phyloP scores from a whole-genome alignment of 2,329 filamentous ascomycete genomes.

The Microascus cirrosus region DNA sequence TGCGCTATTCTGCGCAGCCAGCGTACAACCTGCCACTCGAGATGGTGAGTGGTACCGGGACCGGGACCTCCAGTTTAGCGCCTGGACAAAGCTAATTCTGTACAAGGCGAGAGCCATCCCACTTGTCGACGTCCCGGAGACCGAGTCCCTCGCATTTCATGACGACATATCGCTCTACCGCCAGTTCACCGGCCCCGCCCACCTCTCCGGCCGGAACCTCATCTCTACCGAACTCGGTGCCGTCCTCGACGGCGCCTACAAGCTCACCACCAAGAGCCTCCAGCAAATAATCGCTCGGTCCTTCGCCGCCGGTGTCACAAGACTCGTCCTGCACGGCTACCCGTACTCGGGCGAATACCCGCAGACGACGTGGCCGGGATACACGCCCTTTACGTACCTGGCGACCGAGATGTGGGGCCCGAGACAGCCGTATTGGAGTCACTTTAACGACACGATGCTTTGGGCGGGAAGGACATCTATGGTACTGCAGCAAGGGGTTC shows the following conservation, averaged over 20 bases:
- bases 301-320: not conserved
- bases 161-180: not conserved
- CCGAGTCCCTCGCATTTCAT: not conserved
- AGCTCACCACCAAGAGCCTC: not conserved
- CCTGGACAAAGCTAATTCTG: too few species aligned
- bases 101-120: too few species aligned
- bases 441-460: too few species aligned
- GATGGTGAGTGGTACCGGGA: not conserved
- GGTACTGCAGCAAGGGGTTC: too few species aligned
- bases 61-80: too few species aligned
- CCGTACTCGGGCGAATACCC: too few species aligned
- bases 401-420: too few species aligned
- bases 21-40: not conserved
- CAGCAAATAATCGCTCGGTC: not conserved
- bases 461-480: too few species aligned
- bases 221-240: not conserved
- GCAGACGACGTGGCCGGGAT: too few species aligned
- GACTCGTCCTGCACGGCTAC: too few species aligned
- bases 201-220: not conserved
- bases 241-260: not conserved
- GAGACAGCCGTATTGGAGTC: too few species aligned
- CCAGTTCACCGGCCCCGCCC: not conserved
- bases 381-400: too few species aligned
- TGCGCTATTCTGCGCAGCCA: slow-evolving; percentile 40
- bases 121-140: not conserved